A percentile compares a stretch with the other conserved stretches of the same genome.
phyloP scores from a whole-genome alignment of 108 stramenopile genomes.

The Fragilaria crotonensis region DNA sequence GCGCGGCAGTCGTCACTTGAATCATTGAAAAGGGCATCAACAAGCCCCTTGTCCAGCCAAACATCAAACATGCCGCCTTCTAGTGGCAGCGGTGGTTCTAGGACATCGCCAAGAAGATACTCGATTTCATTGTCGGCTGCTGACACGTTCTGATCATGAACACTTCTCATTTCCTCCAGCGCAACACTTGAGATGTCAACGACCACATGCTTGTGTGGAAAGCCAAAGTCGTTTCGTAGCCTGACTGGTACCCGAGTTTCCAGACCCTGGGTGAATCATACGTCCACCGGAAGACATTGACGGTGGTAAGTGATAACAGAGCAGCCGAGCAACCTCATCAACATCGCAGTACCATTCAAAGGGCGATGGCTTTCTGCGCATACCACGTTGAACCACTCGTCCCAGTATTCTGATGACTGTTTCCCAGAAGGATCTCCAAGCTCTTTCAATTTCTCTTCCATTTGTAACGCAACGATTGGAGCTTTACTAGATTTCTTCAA shows the following conservation, averaged over 20 bases:
- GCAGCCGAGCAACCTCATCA: slow-evolving; percentile 10
- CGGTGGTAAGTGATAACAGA: neutral
- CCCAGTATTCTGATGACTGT: slow-evolving; percentile 13
- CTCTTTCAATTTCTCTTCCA: neutral
- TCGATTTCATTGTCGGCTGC: neutral
- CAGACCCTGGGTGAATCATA: slow-evolving; percentile 18
- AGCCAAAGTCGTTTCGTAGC: slow-evolving; percentile 1
- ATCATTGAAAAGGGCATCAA: slow-evolving; percentile 12
- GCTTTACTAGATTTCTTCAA: too few species aligned
- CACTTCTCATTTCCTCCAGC: slow-evolving; percentile 11
- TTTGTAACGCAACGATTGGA: too few species aligned
- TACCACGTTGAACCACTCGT: slow-evolving; percentile 15
- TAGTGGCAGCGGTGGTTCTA: slow-evolving; percentile 6
- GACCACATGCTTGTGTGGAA: slow-evolving; percentile 3
- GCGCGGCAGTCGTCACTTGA: neutral
- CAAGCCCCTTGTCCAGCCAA: slow-evolving; percentile 18
- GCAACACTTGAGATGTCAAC: slow-evolving; percentile 12
- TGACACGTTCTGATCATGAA: slow-evolving; percentile 9
- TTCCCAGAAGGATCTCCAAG: slow-evolving; percentile 17
- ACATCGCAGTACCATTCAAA: slow-evolving; percentile 17
- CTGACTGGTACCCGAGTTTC: slow-evolving; percentile 8
- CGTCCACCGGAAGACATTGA: neutral
- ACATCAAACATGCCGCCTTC: slow-evolving; percentile 6
- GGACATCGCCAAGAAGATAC: slow-evolving; percentile 7
- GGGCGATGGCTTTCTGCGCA: slow-evolving; percentile 4